These are phyloP conservation scores for Penicillium paxilli DNA, from an alignment of 495 filamentous ascomycete species.

Conservation along the genomic window DNA sequence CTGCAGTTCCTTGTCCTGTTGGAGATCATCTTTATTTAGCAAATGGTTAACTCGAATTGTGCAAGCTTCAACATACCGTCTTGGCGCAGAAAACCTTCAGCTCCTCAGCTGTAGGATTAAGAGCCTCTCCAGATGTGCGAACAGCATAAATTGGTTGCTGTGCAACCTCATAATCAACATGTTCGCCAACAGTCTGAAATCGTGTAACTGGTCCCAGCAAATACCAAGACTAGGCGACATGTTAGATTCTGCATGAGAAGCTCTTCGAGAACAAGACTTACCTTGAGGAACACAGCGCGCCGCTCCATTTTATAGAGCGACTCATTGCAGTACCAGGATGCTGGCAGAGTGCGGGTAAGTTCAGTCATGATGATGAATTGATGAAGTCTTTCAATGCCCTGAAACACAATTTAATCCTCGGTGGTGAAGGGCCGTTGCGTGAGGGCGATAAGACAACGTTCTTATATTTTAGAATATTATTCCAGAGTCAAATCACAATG, in stretches of 20 bases:
- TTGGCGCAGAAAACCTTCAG: slow-evolving; percentile 45
- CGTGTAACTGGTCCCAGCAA: slow-evolving; percentile 60
- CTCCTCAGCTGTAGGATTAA: slow-evolving; percentile 30
- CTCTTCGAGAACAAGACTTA: slow-evolving; percentile 4
- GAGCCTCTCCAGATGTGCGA: slow-evolving; percentile 32
- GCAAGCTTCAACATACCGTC: slow-evolving; percentile 18
- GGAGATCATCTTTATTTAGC: background rate
- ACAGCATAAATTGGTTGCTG: slow-evolving; percentile 50
- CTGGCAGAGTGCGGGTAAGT: slow-evolving; percentile 41
- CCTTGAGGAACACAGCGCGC: slow-evolving; percentile 56
- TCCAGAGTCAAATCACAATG: slow-evolving; percentile 9
- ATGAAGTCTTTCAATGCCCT: background rate
- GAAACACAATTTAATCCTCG: background rate
- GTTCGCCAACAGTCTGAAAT: slow-evolving; percentile 47
- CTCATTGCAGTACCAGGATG: slow-evolving; percentile 45
- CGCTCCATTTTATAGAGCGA: slow-evolving; percentile 53
- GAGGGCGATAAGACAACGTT: background rate
- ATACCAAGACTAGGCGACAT: slow-evolving; percentile 53
- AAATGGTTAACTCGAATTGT: background rate
- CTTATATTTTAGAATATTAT: slow-evolving; percentile 4
- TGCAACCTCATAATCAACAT: slow-evolving; percentile 55
- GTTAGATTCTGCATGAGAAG: slow-evolving; percentile 5
- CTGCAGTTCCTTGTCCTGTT: slow-evolving; percentile 30
- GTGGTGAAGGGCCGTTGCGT: background rate
- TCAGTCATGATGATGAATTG: slow-evolving; percentile 33